phyloP scores from a whole-genome alignment of 805 yeast species.

The Starmera amethionina region DNA sequence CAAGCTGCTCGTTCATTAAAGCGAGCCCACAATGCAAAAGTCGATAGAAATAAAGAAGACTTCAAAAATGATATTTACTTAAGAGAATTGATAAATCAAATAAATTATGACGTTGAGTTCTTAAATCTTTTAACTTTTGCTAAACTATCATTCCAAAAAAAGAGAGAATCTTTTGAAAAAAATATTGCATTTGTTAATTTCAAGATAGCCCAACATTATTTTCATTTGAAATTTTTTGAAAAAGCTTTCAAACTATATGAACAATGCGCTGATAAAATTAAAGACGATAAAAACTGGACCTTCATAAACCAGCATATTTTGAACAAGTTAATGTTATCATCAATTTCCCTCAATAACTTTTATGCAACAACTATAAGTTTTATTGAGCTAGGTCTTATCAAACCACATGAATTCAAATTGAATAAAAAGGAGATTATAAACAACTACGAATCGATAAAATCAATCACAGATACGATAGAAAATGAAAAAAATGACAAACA shows the following conservation, averaged over 20 bases:
- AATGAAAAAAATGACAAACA: no score
- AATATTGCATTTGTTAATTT: conserved; percentile 33
- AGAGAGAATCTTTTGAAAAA: conserved; percentile 26
- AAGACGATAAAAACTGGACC: conserved; percentile 31
- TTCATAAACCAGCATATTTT: conserved; percentile 23
- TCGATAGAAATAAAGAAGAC: conserved; percentile 7
- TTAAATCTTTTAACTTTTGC: conserved; percentile 25
- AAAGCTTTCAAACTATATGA: conserved; percentile 33
- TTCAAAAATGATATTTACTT: conserved; percentile 3
- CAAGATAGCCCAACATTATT: conserved; percentile 42
- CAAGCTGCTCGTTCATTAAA: conserved; percentile 24
- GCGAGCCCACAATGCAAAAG: conserved; percentile 2
- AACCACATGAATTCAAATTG: conserved; percentile 4
- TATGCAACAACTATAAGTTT: conserved; percentile 24
- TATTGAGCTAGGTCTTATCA: conserved; percentile 23
- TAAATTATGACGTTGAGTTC: conserved; percentile 12
- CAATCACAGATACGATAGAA: no score
- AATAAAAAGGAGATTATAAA: no score
- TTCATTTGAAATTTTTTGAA: conserved; percentile 21
- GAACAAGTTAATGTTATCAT: conserved; percentile 29
- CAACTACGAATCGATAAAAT: no score
- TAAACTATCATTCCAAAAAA: conserved; percentile 25
- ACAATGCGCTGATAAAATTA: conserved; percentile 25
- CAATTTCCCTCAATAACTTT: conserved; percentile 19
- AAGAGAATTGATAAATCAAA: not conserved